Evolutionary conservation across 176 grass and related monocot species (phyloP).

Genomic region (Luzula sylvatica): DNA sequence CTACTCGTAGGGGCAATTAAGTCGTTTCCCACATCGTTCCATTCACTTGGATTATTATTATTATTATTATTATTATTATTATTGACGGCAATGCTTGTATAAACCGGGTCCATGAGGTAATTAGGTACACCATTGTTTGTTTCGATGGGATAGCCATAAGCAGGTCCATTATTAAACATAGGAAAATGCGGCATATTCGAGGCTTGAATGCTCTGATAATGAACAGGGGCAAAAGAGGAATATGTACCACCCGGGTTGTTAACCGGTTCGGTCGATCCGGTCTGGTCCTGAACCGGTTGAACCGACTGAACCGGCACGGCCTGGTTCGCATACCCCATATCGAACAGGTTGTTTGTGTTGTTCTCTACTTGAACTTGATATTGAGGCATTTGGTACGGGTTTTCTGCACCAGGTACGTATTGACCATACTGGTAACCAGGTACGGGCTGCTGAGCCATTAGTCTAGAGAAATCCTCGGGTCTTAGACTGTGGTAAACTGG

Average conservation of each 20-base stretch:
- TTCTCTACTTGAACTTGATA: slow-evolving; percentile 9
- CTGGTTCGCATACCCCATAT: background rate
- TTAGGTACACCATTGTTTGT: slow-evolving; percentile 23
- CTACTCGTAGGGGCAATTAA: slow-evolving; percentile 30
- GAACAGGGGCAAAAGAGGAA: slow-evolving; percentile 34
- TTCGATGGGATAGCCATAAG: slow-evolving; percentile 41
- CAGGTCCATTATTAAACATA: slow-evolving; percentile 38
- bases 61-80: slow-evolving; percentile 24
- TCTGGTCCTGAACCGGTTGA: slow-evolving; percentile 37
- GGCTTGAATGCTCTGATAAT: slow-evolving; percentile 53
- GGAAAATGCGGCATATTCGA: slow-evolving; percentile 35
- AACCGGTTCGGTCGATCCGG: slow-evolving; percentile 29
- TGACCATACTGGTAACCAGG: slow-evolving; percentile 52
- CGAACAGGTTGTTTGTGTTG: background rate
- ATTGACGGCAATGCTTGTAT: slow-evolving; percentile 34
- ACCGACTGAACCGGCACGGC: background rate
- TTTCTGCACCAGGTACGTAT: slow-evolving; percentile 15
- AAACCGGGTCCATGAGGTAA: slow-evolving; percentile 48
- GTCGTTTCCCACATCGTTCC: slow-evolving; percentile 31
- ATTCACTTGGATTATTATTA: slow-evolving; percentile 35
- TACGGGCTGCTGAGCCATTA: slow-evolving; percentile 37
- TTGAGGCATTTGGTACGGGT: slow-evolving; percentile 5
- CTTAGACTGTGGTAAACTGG: slow-evolving; percentile 55
- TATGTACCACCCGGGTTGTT: background rate
- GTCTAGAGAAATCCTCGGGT: slow-evolving; percentile 58